Percentiles rank a stretch among this genome's conserved stretches.
These are phyloP conservation scores for Dalbergia cultrata DNA, from an alignment of 306 rosid genomes.

Conservation along the genomic window DNA sequence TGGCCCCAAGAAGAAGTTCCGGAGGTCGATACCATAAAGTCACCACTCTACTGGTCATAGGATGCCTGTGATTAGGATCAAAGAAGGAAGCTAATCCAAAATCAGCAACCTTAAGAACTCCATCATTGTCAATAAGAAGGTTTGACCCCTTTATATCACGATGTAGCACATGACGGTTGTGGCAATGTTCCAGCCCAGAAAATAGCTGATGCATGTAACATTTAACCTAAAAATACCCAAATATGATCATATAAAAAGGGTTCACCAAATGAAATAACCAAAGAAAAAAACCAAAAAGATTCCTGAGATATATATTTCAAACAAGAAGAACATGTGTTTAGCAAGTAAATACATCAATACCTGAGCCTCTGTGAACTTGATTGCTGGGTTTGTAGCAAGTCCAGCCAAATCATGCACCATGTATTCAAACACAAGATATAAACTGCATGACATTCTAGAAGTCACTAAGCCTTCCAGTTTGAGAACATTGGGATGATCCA, in stretches of 20 bases:
- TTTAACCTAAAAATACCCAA: conserved; percentile 55
- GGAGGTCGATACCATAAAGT: conserved; percentile 67
- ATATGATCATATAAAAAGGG: conserved; percentile 7
- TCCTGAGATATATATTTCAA: conserved; percentile 29
- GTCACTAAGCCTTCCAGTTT: conserved; percentile 60
- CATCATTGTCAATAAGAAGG: conserved; percentile 58
- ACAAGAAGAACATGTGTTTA: conserved; percentile 25
- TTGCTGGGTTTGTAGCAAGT: conserved; percentile 58
- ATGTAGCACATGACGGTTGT: conserved; percentile 61
- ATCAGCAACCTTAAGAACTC: conserved; percentile 58
- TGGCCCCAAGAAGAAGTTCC: conserved; percentile 64
- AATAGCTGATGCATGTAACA: conserved; percentile 60
- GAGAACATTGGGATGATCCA: conserved; percentile 62
- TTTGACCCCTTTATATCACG: conserved; percentile 65
- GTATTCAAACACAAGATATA: conserved; percentile 59
- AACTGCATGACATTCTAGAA: conserved; percentile 62
- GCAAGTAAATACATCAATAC: conserved; percentile 31
- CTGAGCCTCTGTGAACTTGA: conserved; percentile 60
- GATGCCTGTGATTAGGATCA: conserved; percentile 58
- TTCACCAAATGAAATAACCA: conserved; percentile 14
- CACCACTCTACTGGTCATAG: conserved; percentile 62
- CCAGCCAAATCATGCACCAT: conserved; percentile 67
- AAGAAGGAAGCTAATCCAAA: conserved; percentile 62
- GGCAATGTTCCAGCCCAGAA: conserved; percentile 62
- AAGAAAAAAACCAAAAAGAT: neutral